phyloP scores from a whole-genome alignment of 352 stramenopile species.

The Globisporangium echinulatum region DNA sequence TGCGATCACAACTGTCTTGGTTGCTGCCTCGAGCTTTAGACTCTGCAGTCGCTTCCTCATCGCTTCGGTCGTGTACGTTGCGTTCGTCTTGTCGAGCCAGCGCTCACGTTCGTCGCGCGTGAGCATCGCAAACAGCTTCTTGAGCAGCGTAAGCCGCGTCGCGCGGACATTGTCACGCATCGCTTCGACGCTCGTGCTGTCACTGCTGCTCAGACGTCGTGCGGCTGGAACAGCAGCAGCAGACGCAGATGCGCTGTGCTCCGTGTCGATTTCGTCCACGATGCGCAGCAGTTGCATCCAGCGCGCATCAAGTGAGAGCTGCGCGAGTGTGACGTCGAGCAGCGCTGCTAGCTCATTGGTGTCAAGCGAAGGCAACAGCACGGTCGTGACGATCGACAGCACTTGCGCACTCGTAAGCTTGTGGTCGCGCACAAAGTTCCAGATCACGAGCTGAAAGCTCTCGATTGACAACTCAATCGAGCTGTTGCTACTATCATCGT shows the following conservation, averaged over 20 bases:
- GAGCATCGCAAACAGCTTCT: conserved; percentile 52
- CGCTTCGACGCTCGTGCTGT: conserved; percentile 4
- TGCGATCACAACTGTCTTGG: conserved; percentile 5
- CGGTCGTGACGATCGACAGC: conserved; percentile 29
- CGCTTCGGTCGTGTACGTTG: conserved; percentile 34
- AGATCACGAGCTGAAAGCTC: conserved; percentile 51
- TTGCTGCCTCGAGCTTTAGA: conserved; percentile 8
- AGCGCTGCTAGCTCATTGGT: conserved; percentile 35
- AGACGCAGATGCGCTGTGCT: background rate
- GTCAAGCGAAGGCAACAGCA: conserved; percentile 39
- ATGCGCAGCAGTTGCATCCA: conserved; percentile 42
- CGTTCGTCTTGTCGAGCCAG: conserved; percentile 48
- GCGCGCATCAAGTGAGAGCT: conserved; percentile 22
- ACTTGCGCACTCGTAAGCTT: conserved; percentile 39
- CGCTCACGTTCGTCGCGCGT: conserved; percentile 33
- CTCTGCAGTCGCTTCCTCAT: conserved; percentile 26
- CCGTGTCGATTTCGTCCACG: conserved; percentile 32
- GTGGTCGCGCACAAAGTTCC: conserved; percentile 54
- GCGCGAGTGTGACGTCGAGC: conserved; percentile 34
- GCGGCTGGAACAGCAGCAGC: background rate
- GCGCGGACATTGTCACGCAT: conserved; percentile 17
- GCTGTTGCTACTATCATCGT: conserved; percentile 3
- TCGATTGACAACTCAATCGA: conserved; percentile 25
- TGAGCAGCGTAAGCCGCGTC: conserved; percentile 39
- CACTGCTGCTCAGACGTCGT: background rate